phyloP scores from a whole-genome alignment of 2,329 filamentous ascomycete genomes.

The Fusarium miscanthi region DNA sequence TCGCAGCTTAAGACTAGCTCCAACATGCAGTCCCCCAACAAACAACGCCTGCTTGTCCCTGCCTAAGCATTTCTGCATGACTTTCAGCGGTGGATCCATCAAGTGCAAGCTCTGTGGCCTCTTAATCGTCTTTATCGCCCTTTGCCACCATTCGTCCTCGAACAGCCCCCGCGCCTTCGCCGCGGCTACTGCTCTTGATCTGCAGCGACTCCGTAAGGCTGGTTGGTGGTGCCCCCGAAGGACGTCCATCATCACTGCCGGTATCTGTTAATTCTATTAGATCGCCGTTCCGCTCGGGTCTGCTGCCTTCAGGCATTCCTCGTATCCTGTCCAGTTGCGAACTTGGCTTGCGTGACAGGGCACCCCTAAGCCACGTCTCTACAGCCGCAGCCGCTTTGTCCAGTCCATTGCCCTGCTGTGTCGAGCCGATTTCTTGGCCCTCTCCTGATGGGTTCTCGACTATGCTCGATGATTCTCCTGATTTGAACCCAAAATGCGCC shows the following conservation, averaged over 20 bases:
- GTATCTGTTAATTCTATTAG: slow-evolving; percentile 78
- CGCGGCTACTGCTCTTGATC: slow-evolving; percentile 51
- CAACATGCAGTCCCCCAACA: slow-evolving; percentile 36
- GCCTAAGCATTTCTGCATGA: slow-evolving; percentile 9
- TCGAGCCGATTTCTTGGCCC: slow-evolving; percentile 55
- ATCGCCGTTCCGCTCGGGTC: slow-evolving; percentile 61
- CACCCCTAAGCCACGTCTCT: slow-evolving; percentile 89
- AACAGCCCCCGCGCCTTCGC: slow-evolving; percentile 52
- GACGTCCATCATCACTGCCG: slow-evolving; percentile 64
- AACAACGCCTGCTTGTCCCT: slow-evolving; percentile 22
- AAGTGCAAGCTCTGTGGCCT: background rate
- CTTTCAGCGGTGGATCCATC: background rate
- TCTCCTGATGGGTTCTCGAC: slow-evolving; percentile 65
- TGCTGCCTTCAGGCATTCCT: slow-evolving; percentile 53
- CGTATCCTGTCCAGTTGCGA: slow-evolving; percentile 60
- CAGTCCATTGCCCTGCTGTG: slow-evolving; percentile 66
- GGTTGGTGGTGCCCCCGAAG: slow-evolving; percentile 37
- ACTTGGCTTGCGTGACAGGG: slow-evolving; percentile 72
- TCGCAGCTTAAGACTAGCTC: slow-evolving; percentile 33
- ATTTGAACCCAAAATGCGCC: slow-evolving; percentile 66
- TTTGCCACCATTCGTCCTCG: slow-evolving; percentile 55
- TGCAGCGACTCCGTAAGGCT: slow-evolving; percentile 49
- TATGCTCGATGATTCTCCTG: slow-evolving; percentile 53
- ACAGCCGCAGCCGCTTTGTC: slow-evolving; percentile 89
- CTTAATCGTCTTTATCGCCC: slow-evolving; percentile 44